A percentile compares a stretch with the other conserved stretches of the same genome.
Conservation (phyloP, 345 rosid species). For the Linum trigynum region DNA sequence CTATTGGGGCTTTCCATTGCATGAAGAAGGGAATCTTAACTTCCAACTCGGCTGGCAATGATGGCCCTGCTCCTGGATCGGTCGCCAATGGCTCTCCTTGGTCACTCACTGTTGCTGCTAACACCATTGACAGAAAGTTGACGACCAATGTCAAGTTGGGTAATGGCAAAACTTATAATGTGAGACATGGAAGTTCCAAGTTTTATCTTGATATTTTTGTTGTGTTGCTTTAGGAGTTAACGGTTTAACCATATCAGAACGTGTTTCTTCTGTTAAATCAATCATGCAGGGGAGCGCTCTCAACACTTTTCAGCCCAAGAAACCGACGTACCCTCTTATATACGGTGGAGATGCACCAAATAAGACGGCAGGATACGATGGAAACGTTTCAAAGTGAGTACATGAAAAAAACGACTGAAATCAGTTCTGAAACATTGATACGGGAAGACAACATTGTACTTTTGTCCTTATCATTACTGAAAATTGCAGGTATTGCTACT, state of each 20-base stretch:
- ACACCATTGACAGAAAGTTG: constrained; percentile 22
- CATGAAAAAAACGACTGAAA: not conserved
- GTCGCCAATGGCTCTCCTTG: constrained; percentile 23
- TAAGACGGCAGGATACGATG: constrained; percentile 10
- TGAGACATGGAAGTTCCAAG: not conserved
- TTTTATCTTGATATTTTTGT: too few species aligned
- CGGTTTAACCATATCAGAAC: not conserved
- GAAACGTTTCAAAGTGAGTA: constrained; percentile 9
- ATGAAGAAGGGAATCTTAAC: not conserved
- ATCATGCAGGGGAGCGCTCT: not conserved
- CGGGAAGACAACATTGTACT: not conserved
- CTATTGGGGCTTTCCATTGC: not conserved
- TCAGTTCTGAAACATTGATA: not conserved
- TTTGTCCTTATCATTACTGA: too few species aligned
- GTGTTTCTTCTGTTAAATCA: too few species aligned
- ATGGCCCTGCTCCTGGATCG: constrained; percentile 7
- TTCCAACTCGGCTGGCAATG: not conserved
- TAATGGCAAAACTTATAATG: constrained; percentile 13
- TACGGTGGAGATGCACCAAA: constrained; percentile 12
- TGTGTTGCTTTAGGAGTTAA: not conserved
- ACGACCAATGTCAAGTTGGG: constrained; percentile 14
- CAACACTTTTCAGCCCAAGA: too few species aligned
- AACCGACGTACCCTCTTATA: not conserved
- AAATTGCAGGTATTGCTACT: not conserved
- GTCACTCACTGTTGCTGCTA: constrained; percentile 31